phyloP scores from a whole-genome alignment of 768 basidiomycete species.

The Sistotremastrum suecicum region DNA sequence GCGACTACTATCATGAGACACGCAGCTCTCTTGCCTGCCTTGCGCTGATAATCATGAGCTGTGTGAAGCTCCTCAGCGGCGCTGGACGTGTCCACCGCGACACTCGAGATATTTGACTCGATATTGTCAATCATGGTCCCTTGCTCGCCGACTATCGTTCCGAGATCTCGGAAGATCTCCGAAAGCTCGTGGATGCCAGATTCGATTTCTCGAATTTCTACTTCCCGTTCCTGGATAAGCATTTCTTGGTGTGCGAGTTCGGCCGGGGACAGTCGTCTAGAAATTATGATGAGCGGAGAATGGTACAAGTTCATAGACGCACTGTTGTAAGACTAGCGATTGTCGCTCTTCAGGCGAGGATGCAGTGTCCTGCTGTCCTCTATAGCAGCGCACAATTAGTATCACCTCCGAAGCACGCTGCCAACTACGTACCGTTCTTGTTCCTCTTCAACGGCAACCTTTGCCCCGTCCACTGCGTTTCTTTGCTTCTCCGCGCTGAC shows the following conservation, averaged over 20 bases:
- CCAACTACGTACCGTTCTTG: slow-evolving; percentile 8
- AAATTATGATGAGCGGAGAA: slow-evolving; percentile 42
- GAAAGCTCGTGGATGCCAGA: slow-evolving; percentile 90
- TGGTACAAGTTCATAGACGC: neutral
- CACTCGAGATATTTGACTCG: slow-evolving; percentile 81
- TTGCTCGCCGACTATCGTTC: slow-evolving; percentile 88
- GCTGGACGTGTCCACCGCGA: slow-evolving; percentile 66
- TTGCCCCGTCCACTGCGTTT: slow-evolving; percentile 77
- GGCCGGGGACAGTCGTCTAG: slow-evolving; percentile 75
- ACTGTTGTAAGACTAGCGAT: slow-evolving; percentile 9
- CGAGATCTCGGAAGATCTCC: slow-evolving; percentile 93
- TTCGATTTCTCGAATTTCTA: slow-evolving; percentile 93
- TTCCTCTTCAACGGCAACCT: slow-evolving; percentile 71
- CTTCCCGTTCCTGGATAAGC: slow-evolving; percentile 85
- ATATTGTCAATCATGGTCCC: slow-evolving; percentile 95
- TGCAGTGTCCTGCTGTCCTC: neutral
- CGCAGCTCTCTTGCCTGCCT: slow-evolving; percentile 78
- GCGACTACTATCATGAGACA: slow-evolving; percentile 83
- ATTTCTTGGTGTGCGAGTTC: slow-evolving; percentile 96
- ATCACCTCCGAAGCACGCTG: neutral
- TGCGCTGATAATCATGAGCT: slow-evolving; percentile 88
- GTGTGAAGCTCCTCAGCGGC: slow-evolving; percentile 80
- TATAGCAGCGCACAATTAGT: neutral
- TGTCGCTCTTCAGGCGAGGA: slow-evolving; percentile 5
- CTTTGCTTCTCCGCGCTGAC: slow-evolving; percentile 82